Base-by-base conservation (phyloP, 1,284 basidiomycete genomes). In the Mycena sp. region DNA sequence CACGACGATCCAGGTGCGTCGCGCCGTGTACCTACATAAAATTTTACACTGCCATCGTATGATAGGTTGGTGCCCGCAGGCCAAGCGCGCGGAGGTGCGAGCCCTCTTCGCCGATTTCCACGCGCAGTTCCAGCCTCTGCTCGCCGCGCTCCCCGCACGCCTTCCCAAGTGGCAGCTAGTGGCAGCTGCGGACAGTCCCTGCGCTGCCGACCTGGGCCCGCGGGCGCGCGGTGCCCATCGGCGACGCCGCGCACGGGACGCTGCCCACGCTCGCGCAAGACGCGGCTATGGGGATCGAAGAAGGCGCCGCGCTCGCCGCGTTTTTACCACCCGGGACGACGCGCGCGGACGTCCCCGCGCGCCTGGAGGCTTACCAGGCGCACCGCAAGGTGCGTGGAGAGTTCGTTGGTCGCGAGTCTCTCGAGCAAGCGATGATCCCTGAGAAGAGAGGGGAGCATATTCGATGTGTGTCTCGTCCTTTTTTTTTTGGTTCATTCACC, bases 331-430 rank as follows among this genome's bases (percentile, higher is more conserved):
- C 38, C 1, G 69, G 62, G 4, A 69, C 65, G 17, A 37, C 41
- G 5, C 52, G n/a, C 23, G 44, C 48, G 5, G 56, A 68, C 23
- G 41, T 70, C 5, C 32, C 61, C 6, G 44, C 23, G 4, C 64
- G 67, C 14, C 43, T 70, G 12, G 38, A n/a, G 30, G 58, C 45
- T 14, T 69, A 58, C 43, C 40, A 69, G 48, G 48, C 25, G 19
- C 43, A 66, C 1, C 48, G 68, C 10, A 69, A 69, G 45, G 44
- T 37, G 32, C 65, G 68, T 11, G 66, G 55, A 1, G 67, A 68
- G 37, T 58, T 59, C n/a, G 51, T 68, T 3, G 48, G 32, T 12
- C 32, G 43, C 12, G 54, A 57, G 35, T 57, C 54, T 25, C 35
- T 40, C 16, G 54, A 57, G 5, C 54, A 57, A n/a, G 32, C 35